These are phyloP conservation scores for Ramaria rubella DNA, from an alignment of 768 basidiomycete genomes.

Conservation along the genomic window DNA sequence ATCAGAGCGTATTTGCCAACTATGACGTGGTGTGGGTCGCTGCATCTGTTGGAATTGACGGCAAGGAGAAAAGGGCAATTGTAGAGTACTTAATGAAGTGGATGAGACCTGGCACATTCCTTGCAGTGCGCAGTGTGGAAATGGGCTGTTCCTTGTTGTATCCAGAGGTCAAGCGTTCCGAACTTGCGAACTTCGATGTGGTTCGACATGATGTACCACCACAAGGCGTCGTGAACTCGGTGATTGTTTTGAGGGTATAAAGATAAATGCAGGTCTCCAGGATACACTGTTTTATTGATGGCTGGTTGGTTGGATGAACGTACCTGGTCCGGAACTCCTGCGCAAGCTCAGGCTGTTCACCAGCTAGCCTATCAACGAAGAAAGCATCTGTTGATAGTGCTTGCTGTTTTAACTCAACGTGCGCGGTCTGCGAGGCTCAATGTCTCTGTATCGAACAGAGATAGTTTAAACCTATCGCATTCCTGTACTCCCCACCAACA, in stretches of 20 bases:
- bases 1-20: not conserved
- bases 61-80: conserved; percentile 3
- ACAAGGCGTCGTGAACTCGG: conserved; percentile 8
- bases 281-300: too few species aligned
- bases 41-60: conserved; percentile 2
- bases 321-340: too few species aligned
- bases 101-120: conserved; percentile 3
- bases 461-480: not conserved
- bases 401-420: not conserved
- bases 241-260: conserved; percentile 5
- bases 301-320: too few species aligned
- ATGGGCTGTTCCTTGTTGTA: conserved; percentile 8
- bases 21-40: conserved; percentile 8
- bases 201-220: conserved; percentile 6
- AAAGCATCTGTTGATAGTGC: too few species aligned
- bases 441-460: not conserved
- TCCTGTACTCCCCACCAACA: conserved; percentile 46
- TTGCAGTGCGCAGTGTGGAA: conserved; percentile 7
- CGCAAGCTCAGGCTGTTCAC: too few species aligned
- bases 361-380: too few species aligned
- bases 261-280: not conserved
- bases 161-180: conserved; percentile 3
- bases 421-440: not conserved
- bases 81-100: not conserved
- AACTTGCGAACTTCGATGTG: conserved; percentile 2